Evolutionary conservation across 2,329 filamentous ascomycete species (phyloP), one percentile per base, ranked within the genome.

Genomic region (Didymella lethalis): DNA sequence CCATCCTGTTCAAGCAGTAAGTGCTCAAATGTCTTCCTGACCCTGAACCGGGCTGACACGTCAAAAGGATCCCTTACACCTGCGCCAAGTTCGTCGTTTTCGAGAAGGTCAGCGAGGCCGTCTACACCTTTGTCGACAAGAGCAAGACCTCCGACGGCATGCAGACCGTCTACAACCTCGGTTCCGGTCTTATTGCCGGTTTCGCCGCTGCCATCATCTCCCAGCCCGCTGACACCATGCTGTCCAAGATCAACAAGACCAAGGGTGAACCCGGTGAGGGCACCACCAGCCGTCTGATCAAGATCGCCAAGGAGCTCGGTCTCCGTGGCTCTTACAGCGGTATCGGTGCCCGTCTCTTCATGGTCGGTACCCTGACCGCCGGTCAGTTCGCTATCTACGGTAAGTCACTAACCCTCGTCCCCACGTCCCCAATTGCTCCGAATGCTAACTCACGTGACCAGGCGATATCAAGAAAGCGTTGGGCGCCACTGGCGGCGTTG

Each of bases 231-330:
- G 92, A 96, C 80, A 96, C 92, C 77, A 96, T 96, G 92, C 88
- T 96, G 66, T 90, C 87, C 83, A 95, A 94, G 88, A 95, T 96
- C 86, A 96, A 96, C 90, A 95, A 95, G 90, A 92, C 90, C 82
- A 88, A 92, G 85, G 92, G 91, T 82, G 84, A 88, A 62, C 91
- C 92, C 68, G 92, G 92, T 84, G 91, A 96, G 84, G 88, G 92
- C 75, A 95, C 90, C 73, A 86, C 86, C 77, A 85, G 83, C 79
- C 89, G 92, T 80, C 82, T 96, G 75, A 84, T 94, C 84, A 95
- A 95, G 89, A 96, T 96, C 75, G 91, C 82, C 70, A 90, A 89
- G 82, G 91, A 96, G 82, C 90, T 96, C 72, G 92, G 92, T 76
- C 63, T 96, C 78, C 85, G 84, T 71, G 92, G 92, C 70, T 90